phyloP scores from a whole-genome alignment of 1,139 yeast species.

The Yamadazyma conglobata region DNA sequence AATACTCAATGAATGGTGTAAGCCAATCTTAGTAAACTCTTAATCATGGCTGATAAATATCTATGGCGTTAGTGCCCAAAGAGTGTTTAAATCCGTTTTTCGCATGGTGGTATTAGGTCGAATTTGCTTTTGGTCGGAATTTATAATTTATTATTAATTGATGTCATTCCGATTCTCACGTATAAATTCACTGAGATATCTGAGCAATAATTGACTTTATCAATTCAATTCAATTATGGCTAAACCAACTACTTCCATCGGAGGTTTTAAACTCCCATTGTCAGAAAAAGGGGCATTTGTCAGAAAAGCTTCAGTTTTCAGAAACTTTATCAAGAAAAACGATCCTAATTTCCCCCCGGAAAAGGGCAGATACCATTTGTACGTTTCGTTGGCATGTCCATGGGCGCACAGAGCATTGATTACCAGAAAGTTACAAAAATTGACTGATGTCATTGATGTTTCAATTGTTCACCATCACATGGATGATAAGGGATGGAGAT shows the following conservation, averaged over 20 bases:
- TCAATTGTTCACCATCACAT: conserved; percentile 88
- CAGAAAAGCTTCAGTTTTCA: conserved; percentile 44
- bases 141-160: too few relatives aligned
- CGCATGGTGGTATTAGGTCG: too few relatives aligned
- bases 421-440: conserved; percentile 74
- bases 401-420: conserved; percentile 92
- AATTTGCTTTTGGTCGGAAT: too few relatives aligned
- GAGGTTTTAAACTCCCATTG: conserved; percentile 11
- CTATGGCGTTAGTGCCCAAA: too few relatives aligned
- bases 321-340: conserved; percentile 57
- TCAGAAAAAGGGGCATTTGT: conserved; percentile 51
- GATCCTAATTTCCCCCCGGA: conserved; percentile 71
- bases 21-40: too few relatives aligned
- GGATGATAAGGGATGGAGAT: conserved; percentile 87
- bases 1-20: too few relatives aligned
- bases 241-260: conserved; percentile 7
- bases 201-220: too few relatives aligned
- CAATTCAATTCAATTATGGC: conserved; percentile 5
- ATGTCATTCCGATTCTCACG: too few relatives aligned
- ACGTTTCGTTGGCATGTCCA: conserved; percentile 88
- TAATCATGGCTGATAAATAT: too few relatives aligned
- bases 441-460: conserved; percentile 56
- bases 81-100: too few relatives aligned
- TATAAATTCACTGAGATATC: too few relatives aligned
- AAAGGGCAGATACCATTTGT: conserved; percentile 77